Percentiles rank a stretch among this genome's conserved stretches.
Conservation (phyloP, 202 grass and related monocot species). For the Carex sylvatica region DNA sequence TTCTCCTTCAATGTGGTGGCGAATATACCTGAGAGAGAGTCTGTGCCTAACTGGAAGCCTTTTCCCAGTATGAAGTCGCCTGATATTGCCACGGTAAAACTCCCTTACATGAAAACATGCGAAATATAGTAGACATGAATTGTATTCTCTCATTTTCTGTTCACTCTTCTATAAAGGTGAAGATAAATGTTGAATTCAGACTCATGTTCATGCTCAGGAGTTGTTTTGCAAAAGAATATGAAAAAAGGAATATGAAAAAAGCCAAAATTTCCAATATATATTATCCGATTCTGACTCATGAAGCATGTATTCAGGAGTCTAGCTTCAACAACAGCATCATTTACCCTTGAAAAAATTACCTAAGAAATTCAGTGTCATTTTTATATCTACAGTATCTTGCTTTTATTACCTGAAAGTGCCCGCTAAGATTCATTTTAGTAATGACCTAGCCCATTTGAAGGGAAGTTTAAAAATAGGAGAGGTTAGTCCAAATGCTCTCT, state of each 20-base stretch:
- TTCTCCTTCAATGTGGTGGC: constrained; percentile 82
- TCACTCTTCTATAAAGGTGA: not conserved
- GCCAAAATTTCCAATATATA: constrained; percentile 1
- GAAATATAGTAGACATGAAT: not conserved
- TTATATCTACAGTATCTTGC: not conserved
- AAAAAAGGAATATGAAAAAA: constrained; percentile 8
- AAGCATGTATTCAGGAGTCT: not conserved
- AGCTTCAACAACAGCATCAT: not conserved
- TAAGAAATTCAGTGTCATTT: not conserved
- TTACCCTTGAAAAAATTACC: not conserved
- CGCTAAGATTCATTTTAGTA: not conserved
- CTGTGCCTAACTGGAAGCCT: constrained; percentile 51
- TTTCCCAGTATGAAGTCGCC: constrained; percentile 37
- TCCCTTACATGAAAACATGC: constrained; percentile 3
- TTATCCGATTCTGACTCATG: not conserved
- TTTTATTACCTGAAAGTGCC: not conserved
- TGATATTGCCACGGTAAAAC: constrained; percentile 51
- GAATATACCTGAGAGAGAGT: constrained; percentile 56
- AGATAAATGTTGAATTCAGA: not conserved
- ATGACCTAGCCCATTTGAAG: not conserved
- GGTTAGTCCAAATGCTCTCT: not conserved
- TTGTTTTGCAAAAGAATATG: not conserved
- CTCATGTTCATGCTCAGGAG: not conserved
- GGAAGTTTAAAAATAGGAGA: not conserved
- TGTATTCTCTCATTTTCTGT: not conserved